phyloP scores from a whole-genome alignment of 805 yeast genomes.

The Ogataea allantospora region DNA sequence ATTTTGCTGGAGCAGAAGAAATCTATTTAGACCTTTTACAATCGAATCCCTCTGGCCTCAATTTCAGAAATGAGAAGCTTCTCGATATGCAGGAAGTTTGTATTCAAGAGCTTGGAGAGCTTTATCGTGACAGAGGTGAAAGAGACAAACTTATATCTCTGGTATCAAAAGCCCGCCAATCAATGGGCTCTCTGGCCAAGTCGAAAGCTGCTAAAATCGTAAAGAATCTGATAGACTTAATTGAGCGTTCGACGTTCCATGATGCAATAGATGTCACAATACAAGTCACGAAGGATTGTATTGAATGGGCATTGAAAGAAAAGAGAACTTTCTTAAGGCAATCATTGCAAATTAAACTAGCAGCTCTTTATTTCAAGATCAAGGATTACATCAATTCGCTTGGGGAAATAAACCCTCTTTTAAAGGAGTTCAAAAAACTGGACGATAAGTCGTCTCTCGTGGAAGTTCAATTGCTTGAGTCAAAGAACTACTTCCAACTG shows the following conservation, averaged over 20 bases:
- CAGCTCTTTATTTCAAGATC: constrained; percentile 69
- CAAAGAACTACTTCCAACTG: constrained; percentile 85
- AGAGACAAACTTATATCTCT: constrained; percentile 55
- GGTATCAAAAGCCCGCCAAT: constrained; percentile 63
- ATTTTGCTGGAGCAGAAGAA: constrained; percentile 57
- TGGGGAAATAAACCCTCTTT: constrained; percentile 63
- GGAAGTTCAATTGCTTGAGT: constrained; percentile 90
- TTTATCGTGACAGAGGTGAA: constrained; percentile 54
- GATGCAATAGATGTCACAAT: constrained; percentile 69
- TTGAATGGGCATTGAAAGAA: constrained; percentile 82
- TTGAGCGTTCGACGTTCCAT: constrained; percentile 53
- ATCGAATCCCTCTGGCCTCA: constrained; percentile 14
- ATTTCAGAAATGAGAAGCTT: constrained; percentile 36
- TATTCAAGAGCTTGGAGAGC: constrained; percentile 69
- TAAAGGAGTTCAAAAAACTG: constrained; percentile 84
- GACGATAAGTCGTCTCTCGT: constrained; percentile 95
- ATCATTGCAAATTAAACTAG: constrained; percentile 78
- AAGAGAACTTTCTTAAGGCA: constrained; percentile 89
- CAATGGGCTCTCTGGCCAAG: constrained; percentile 78
- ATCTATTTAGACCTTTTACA: constrained; percentile 52
- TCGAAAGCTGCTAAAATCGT: constrained; percentile 93
- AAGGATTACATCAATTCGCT: constrained; percentile 66
- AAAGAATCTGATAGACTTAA: constrained; percentile 73
- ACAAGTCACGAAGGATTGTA: constrained; percentile 68
- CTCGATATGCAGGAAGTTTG: constrained; percentile 64